Conservation (phyloP, 106 monocot species). For the Acorus calamus region DNA sequence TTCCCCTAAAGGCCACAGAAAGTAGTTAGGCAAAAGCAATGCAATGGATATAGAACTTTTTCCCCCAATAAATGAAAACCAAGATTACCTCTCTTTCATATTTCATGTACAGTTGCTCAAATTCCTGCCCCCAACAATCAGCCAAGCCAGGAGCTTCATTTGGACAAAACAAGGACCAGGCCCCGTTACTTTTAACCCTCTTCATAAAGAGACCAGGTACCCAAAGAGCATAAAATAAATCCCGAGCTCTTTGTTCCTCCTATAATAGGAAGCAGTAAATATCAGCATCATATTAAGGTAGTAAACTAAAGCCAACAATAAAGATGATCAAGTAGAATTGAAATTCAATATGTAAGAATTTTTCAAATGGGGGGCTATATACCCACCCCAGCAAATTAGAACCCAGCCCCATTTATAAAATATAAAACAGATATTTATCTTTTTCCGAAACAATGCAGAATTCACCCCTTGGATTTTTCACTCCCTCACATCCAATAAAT, state of each 20-base stretch:
- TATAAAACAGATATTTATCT: too few relatives aligned
- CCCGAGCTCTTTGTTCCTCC: conserved; percentile 7
- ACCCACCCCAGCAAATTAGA: too few relatives aligned
- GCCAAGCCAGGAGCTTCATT: conserved; percentile 17
- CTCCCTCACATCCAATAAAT: too few relatives aligned
- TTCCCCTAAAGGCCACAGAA: conserved; percentile 1
- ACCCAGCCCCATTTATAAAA: too few relatives aligned
- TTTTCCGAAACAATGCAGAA: too few relatives aligned
- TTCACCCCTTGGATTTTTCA: too few relatives aligned
- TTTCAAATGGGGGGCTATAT: too few relatives aligned
- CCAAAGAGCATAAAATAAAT: conserved; percentile 9
- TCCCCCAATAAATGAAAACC: neutral
- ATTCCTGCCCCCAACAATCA: conserved; percentile 7
- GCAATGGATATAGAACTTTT: neutral
- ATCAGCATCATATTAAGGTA: neutral
- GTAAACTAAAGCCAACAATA: neutral
- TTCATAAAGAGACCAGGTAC: conserved; percentile 11
- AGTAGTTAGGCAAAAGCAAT: too few relatives aligned
- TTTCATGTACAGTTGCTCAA: neutral
- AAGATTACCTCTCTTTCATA: neutral
- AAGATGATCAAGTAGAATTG: neutral
- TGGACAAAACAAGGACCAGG: conserved; percentile 17
- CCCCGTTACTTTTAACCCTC: conserved; percentile 5
- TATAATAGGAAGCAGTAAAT: neutral
- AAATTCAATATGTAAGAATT: too few relatives aligned